Evolutionary conservation across 257 asterid species (phyloP).

Genomic region (Ilex asprella): DNA sequence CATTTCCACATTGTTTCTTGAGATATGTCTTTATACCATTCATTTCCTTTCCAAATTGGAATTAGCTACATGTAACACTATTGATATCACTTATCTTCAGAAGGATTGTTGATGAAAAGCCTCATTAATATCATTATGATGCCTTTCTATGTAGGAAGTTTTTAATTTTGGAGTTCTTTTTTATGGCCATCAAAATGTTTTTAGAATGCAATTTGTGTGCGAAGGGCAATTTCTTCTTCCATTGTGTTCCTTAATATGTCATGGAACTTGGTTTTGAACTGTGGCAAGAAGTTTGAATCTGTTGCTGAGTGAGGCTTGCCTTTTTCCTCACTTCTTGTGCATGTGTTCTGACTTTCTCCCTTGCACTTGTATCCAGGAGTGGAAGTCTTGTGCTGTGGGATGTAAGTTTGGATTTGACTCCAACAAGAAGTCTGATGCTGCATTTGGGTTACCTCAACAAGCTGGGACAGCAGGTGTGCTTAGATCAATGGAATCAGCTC

Average conservation of each 20-base stretch:
- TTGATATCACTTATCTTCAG: background rate
- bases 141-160: no score
- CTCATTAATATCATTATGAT: background rate
- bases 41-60: background rate
- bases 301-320: background rate
- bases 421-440: conserved; percentile 62
- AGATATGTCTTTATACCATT: background rate
- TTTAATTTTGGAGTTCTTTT: background rate
- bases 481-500: conserved; percentile 91
- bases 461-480: conserved; percentile 49
- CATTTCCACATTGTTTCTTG: no score
- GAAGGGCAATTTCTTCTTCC: no score
- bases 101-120: background rate
- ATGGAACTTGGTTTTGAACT: background rate
- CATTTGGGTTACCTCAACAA: conserved; percentile 45
- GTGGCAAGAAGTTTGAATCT: background rate
- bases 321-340: background rate
- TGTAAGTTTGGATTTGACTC: conserved; percentile 51
- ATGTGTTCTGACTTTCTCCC: conserved; percentile 3
- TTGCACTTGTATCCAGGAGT: conserved; percentile 39
- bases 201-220: no score
- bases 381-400: conserved; percentile 69
- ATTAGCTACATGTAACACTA: background rate
- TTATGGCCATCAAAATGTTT: background rate
- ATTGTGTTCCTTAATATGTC: no score